Evolutionary conservation across 768 basidiomycete species (phyloP).

Genomic region (Pleurotus sapidus): DNA sequence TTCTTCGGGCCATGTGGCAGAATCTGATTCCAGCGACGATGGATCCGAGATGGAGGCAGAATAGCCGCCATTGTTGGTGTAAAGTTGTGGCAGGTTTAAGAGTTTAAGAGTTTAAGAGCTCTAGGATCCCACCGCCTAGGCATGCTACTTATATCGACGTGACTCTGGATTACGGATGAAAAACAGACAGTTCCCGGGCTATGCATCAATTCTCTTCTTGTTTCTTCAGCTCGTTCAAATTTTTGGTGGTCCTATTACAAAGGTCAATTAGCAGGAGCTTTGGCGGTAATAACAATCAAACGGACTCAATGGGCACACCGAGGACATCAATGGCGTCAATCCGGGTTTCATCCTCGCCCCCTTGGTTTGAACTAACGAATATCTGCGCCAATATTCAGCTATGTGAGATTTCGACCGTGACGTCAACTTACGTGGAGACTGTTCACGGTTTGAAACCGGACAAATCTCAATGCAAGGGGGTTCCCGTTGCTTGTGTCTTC

Average conservation of each 20-base stretch:
- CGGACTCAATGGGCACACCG: constrained; percentile 58
- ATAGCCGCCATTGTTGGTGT: too few relatives aligned
- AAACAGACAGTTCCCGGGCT: too few relatives aligned
- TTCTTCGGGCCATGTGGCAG: too few relatives aligned
- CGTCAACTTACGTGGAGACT: constrained; percentile 54
- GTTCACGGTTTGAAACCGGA: constrained; percentile 69
- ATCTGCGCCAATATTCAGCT: constrained; percentile 36
- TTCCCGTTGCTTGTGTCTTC: constrained; percentile 47
- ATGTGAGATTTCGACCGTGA: neutral
- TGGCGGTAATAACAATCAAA: constrained; percentile 4
- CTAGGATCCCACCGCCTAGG: too few relatives aligned
- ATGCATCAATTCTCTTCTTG: constrained; percentile 16
- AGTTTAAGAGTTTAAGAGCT: too few relatives aligned
- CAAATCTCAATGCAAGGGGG: constrained; percentile 53
- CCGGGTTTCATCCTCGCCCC: constrained; percentile 57
- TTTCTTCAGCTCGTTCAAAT: constrained; percentile 28
- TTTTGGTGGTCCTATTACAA: constrained; percentile 28
- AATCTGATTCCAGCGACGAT: too few relatives aligned
- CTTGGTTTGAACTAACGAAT: constrained; percentile 69
- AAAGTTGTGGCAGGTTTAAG: too few relatives aligned
- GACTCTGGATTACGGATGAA: too few relatives aligned
- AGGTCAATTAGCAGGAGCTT: neutral
- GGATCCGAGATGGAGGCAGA: too few relatives aligned
- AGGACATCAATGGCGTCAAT: constrained; percentile 68
- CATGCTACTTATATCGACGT: too few relatives aligned